Conservation (phyloP, 352 stramenopile genomes). For the Phytophthora colocasiae region DNA sequence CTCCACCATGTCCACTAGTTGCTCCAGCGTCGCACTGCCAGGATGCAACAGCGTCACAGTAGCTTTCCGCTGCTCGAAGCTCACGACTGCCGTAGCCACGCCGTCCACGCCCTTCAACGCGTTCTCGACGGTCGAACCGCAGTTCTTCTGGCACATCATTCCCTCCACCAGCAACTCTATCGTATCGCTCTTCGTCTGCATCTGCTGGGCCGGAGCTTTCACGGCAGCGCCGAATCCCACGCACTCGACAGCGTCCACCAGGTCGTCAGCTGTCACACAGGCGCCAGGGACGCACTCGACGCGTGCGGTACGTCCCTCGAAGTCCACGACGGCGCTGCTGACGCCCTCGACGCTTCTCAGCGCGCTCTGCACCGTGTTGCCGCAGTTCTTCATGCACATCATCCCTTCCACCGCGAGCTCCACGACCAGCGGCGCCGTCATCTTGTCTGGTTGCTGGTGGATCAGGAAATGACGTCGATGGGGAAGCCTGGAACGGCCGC, state of each 20-base stretch:
- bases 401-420: conserved; percentile 92
- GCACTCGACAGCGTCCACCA: conserved; percentile 80
- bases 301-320: conserved; percentile 68
- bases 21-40: conserved; percentile 59
- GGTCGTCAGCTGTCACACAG: conserved; percentile 43
- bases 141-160: conserved; percentile 97
- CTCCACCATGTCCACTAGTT: conserved; percentile 82
- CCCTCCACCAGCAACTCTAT: conserved; percentile 88
- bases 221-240: conserved; percentile 80
- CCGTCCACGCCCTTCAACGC: conserved; percentile 81
- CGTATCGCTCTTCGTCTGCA: conserved; percentile 14
- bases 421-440: conserved; percentile 38
- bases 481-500: neutral
- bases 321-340: conserved; percentile 63
- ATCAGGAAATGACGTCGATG: conserved; percentile 23
- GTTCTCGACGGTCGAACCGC: conserved; percentile 91
- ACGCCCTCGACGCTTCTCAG: conserved; percentile 77
- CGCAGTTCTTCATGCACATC: conserved; percentile 97
- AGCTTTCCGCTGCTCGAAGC: conserved; percentile 76
- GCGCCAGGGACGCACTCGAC: conserved; percentile 59
- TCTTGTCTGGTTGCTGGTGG: conserved; percentile 7
- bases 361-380: conserved; percentile 87
- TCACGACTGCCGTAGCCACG: conserved; percentile 72
- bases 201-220: conserved; percentile 17
- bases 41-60: conserved; percentile 58